Conservation (phyloP, 768 basidiomycete genomes). For the Trametes maxima region DNA sequence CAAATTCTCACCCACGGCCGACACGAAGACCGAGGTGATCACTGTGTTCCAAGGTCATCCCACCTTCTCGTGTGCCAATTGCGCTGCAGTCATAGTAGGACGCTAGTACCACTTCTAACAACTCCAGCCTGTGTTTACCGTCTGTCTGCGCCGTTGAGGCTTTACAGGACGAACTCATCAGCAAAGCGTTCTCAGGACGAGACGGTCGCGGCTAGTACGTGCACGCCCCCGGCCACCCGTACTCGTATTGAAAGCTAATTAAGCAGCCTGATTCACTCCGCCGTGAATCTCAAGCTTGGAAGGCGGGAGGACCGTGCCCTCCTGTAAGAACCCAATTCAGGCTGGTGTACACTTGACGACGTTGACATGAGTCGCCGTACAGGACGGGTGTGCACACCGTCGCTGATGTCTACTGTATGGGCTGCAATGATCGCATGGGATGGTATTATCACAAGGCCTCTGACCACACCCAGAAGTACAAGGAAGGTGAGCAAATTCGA, state of each 20-base stretch:
- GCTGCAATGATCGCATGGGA: conserved; percentile 76
- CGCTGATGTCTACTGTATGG: conserved; percentile 77
- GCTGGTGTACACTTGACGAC: background rate
- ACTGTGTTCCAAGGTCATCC: conserved; percentile 66
- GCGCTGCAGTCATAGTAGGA: conserved; percentile 66
- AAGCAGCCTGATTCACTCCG: conserved; percentile 72
- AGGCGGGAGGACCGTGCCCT: conserved; percentile 73
- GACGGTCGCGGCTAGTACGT: conserved; percentile 83
- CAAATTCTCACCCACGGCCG: conserved; percentile 34
- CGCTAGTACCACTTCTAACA: background rate
- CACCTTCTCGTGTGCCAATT: conserved; percentile 67
- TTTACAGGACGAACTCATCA: conserved; percentile 82
- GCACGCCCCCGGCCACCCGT: background rate
- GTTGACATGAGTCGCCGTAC: background rate
- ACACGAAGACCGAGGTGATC: conserved; percentile 59
- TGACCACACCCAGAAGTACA: conserved; percentile 79
- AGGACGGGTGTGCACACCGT: conserved; percentile 85
- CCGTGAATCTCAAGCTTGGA: conserved; percentile 74
- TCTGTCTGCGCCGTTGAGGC: conserved; percentile 45
- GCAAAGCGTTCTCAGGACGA: conserved; percentile 82
- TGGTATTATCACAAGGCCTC: conserved; percentile 86
- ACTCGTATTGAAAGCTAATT: conserved; percentile 1
- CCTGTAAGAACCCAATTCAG: conserved; percentile 45
- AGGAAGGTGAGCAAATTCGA: conserved; percentile 59
- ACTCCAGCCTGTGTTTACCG: background rate